Evolutionary conservation across 1,139 yeast species (phyloP).

Genomic region (Blastobotrys buckinghamii): DNA sequence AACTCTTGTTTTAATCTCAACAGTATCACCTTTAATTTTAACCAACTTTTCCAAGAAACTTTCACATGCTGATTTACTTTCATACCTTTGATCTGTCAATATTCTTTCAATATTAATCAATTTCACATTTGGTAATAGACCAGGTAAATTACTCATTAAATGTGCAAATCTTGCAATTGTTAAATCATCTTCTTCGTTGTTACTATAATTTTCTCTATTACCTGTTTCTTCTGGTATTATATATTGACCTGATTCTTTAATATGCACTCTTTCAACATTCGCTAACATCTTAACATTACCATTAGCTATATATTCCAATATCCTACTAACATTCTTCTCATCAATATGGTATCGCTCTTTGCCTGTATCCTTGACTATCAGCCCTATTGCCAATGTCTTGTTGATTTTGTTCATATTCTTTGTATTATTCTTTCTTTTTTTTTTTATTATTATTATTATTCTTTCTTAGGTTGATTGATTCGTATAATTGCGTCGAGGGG

Average conservation of each 20-base stretch:
- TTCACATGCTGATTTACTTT: not conserved
- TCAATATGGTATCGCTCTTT: constrained; percentile 4
- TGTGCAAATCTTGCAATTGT: constrained; percentile 1
- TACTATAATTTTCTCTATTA: not conserved
- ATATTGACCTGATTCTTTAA: constrained; percentile 1
- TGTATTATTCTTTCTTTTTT: not conserved
- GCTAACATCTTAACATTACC: not conserved
- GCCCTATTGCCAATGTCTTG: not conserved
- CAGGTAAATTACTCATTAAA: not conserved
- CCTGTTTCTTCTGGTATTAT: not conserved
- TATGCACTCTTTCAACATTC: not conserved
- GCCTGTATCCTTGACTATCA: not conserved
- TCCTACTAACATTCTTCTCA: not conserved
- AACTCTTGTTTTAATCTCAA: not conserved
- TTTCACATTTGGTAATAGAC: not conserved
- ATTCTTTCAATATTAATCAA: constrained; percentile 5
- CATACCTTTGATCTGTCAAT: not conserved
- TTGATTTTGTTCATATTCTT: not conserved
- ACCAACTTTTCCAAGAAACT: not conserved
- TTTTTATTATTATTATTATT: not conserved
- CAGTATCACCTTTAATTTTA: not conserved
- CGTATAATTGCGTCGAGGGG: no score
- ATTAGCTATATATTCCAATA: not conserved
- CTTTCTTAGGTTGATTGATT: no score
- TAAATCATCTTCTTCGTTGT: not conserved